These are phyloP conservation scores for Fusarium sublunatum DNA, from an alignment of 2,329 filamentous ascomycete genomes.

Conservation along the genomic window DNA sequence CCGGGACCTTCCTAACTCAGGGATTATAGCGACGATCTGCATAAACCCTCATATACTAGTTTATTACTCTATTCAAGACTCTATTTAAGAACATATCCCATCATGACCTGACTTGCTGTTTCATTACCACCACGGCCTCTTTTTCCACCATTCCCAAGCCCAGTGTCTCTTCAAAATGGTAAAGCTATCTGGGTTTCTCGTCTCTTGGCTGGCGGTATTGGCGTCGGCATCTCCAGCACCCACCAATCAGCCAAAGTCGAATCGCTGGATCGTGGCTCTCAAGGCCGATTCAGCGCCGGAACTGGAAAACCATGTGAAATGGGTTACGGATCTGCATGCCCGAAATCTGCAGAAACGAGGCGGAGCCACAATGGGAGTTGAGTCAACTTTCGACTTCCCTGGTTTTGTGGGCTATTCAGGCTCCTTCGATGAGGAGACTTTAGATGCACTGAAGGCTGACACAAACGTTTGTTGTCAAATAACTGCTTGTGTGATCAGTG, in stretches of 20 bases:
- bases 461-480: neutral
- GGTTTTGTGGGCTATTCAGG: slow-evolving; percentile 12
- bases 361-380: neutral
- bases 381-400: slow-evolving; percentile 3
- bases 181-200: neutral
- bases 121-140: neutral
- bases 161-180: neutral
- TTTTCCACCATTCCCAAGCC: neutral
- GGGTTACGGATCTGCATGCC: neutral
- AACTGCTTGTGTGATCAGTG: neutral
- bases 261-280: slow-evolving; percentile 1
- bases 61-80: no score
- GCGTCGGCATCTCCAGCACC: neutral
- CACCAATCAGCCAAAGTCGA: neutral
- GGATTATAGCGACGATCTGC: no score
- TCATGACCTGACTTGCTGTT: neutral
- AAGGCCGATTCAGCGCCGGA: neutral
- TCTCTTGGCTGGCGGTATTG: neutral
- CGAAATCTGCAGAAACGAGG: neutral
- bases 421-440: slow-evolving; percentile 2
- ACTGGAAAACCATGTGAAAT: slow-evolving; percentile 1
- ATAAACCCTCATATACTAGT: neutral
- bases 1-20: no score
- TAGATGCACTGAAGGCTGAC: slow-evolving; percentile 12
- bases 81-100: neutral